phyloP scores from a whole-genome alignment of 192 early-diverging fungal genomes.

The Mortierella antarctica region DNA sequence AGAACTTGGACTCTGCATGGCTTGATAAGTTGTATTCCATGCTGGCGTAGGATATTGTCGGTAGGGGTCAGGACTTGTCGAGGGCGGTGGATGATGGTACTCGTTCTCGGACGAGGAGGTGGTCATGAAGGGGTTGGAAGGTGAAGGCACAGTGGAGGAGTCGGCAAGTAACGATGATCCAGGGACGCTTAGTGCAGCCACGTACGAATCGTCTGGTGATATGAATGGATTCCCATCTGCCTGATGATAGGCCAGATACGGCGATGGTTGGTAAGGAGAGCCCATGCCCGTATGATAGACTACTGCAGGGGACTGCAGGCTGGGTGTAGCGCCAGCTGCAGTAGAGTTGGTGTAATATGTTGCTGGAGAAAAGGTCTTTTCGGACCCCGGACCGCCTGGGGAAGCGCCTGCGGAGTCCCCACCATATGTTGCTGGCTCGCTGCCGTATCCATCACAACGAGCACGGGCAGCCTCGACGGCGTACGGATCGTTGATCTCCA shows the following conservation, averaged over 20 bases:
- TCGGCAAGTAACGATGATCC: neutral
- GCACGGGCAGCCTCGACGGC: neutral
- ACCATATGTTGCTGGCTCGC: no score
- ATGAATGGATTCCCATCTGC: slow-evolving; percentile 18
- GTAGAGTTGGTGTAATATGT: neutral
- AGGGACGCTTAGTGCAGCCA: neutral
- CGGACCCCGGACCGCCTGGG: no score
- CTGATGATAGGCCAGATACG: neutral
- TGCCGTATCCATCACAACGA: no score
- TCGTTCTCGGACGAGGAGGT: neutral
- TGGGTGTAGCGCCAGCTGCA: neutral
- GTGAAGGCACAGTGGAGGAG: neutral
- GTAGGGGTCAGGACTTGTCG: slow-evolving; percentile 9
- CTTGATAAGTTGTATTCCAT: neutral
- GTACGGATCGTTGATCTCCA: slow-evolving; percentile 5
- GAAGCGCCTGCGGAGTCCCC: no score
- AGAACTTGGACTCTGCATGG: slow-evolving; percentile 11
- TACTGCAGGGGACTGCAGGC: slow-evolving; percentile 5
- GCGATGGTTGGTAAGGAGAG: neutral
- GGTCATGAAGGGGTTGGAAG: slow-evolving; percentile 18
- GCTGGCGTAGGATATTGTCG: neutral
- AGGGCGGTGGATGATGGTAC: neutral
- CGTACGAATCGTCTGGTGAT: slow-evolving; percentile 24
- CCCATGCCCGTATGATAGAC: neutral
- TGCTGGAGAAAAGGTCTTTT: neutral